phyloP scores from a whole-genome alignment of 2,329 filamentous ascomycete genomes.

The Aspergillus sp. region DNA sequence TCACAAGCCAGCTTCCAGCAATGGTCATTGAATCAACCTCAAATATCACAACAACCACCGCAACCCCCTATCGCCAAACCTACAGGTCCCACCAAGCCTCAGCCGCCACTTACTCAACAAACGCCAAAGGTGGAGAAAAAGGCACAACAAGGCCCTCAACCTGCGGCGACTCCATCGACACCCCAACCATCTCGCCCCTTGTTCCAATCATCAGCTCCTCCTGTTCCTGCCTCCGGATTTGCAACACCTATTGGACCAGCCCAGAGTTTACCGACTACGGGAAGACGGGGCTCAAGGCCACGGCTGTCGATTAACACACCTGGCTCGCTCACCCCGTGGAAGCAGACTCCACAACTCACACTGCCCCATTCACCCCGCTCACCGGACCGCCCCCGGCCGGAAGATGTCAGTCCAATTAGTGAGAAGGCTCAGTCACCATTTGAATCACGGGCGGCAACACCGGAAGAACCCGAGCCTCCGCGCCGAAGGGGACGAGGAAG shows the following conservation, averaged over 20 bases:
- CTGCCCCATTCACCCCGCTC: conserved; percentile 39
- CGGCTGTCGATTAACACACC: conserved; percentile 40
- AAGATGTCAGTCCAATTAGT: conserved; percentile 48
- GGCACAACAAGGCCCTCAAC: conserved; percentile 15
- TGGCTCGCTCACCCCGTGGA: conserved; percentile 47
- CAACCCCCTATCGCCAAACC: conserved; percentile 20
- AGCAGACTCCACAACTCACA: conserved; percentile 35
- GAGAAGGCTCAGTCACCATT: conserved; percentile 41
- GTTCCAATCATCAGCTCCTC: conserved; percentile 26
- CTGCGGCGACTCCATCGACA: conserved; percentile 27
- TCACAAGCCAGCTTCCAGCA: conserved; percentile 37
- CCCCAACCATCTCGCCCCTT: conserved; percentile 21
- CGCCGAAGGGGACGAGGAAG: conserved; percentile 23
- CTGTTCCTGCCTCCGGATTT: conserved; percentile 22
- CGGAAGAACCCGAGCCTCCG: conserved; percentile 22
- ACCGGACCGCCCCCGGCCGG: conserved; percentile 40
- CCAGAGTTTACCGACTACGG: conserved; percentile 21
- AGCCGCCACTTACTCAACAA: conserved; percentile 20
- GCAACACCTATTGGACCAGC: conserved; percentile 30
- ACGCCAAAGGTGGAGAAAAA: conserved; percentile 16
- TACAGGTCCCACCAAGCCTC: conserved; percentile 18
- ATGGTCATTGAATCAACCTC: conserved; percentile 35
- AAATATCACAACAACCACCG: conserved; percentile 31
- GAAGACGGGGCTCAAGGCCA: conserved; percentile 28
- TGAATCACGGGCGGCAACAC: conserved; percentile 28